Conservation (phyloP, 768 basidiomycete genomes). For the Ramaria sp. region DNA sequence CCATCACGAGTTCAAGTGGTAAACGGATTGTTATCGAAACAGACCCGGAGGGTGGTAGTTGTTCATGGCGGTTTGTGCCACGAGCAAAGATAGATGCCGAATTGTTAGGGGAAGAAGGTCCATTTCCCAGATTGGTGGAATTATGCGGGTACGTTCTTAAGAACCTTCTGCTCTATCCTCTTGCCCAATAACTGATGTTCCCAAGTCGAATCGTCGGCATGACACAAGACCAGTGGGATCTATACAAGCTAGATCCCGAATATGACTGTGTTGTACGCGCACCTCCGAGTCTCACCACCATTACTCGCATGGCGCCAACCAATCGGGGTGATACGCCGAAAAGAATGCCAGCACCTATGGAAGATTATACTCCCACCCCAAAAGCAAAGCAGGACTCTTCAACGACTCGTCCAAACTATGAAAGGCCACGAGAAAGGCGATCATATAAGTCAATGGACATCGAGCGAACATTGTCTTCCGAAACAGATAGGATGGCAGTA, state of each 20-base stretch:
- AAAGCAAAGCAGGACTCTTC: conserved; percentile 4
- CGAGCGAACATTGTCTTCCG: neutral
- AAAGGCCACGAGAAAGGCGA: neutral
- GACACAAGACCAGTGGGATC: conserved; percentile 77
- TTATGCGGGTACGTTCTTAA: conserved; percentile 52
- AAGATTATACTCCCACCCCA: conserved; percentile 15
- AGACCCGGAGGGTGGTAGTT: conserved; percentile 28
- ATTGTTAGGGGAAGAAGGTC: conserved; percentile 47
- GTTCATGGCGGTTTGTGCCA: conserved; percentile 71
- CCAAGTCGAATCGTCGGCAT: conserved; percentile 17
- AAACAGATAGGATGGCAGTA: neutral
- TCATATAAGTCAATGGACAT: neutral
- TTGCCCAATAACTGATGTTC: conserved; percentile 21
- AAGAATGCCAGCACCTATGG: conserved; percentile 9
- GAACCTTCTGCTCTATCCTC: conserved; percentile 22
- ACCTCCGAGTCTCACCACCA: conserved; percentile 17
- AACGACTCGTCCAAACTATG: neutral
- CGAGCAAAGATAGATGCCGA: conserved; percentile 48
- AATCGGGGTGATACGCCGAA: conserved; percentile 6
- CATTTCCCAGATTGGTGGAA: conserved; percentile 56
- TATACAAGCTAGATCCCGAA: conserved; percentile 70
- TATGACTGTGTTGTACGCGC: conserved; percentile 52
- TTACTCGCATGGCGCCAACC: conserved; percentile 14
- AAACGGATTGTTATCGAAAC: conserved; percentile 71
- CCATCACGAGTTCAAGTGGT: neutral